These are phyloP conservation scores for Leccinum pellstonianum DNA, from an alignment of 768 basidiomycete genomes.

Conservation along the genomic window DNA sequence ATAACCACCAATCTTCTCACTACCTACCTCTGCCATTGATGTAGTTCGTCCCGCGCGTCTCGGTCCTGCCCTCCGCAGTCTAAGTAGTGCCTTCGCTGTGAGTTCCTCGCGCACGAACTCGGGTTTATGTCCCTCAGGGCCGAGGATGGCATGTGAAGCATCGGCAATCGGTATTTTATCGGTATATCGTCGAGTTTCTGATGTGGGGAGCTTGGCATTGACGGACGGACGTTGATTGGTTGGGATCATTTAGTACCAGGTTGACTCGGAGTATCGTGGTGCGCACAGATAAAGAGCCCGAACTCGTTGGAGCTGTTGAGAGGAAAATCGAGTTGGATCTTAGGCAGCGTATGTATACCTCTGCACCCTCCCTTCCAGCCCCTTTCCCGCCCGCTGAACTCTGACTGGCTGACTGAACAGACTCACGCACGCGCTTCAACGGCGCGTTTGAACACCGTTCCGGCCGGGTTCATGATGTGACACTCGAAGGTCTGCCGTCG, in stretches of 20 bases:
- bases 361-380: background rate
- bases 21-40: too few relatives aligned
- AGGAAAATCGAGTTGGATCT: conserved; percentile 92
- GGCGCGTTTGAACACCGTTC: background rate
- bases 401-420: background rate
- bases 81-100: conserved; percentile 40
- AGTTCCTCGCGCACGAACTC: conserved; percentile 87
- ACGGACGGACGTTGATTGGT: conserved; percentile 30
- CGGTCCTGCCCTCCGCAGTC: conserved; percentile 81
- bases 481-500: conserved; percentile 93
- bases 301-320: conserved; percentile 87
- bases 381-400: background rate
- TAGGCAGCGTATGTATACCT: conserved; percentile 67
- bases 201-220: conserved; percentile 94
- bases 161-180: conserved; percentile 89
- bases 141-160: conserved; percentile 94
- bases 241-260: conserved; percentile 65
- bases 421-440: background rate
- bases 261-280: conserved; percentile 83
- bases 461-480: conserved; percentile 95
- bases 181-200: conserved; percentile 81
- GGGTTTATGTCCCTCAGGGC: conserved; percentile 66
- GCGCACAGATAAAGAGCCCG: conserved; percentile 96
- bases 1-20: conserved; percentile 9
- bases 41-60: conserved; percentile 74